Evolutionary conservation across 495 filamentous ascomycete species (phyloP).

Genomic region (Penicillium chermesinum): DNA sequence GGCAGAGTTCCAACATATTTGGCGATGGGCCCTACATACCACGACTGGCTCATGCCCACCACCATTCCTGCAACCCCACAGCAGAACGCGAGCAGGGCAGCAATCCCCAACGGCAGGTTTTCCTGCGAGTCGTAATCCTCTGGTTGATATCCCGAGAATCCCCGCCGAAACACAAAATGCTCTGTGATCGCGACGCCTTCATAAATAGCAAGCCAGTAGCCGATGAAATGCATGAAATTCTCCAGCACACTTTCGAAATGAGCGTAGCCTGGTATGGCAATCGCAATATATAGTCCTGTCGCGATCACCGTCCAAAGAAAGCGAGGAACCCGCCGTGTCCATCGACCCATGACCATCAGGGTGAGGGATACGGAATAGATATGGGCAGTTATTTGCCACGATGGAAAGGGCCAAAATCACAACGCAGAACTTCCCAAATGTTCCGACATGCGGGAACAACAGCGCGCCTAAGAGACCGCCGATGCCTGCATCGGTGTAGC

Average conservation of each 20-base stretch:
- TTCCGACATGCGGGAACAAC: conserved; percentile 40
- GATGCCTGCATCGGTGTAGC: conserved; percentile 41
- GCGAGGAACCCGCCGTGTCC: conserved; percentile 44
- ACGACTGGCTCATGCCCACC: conserved; percentile 51
- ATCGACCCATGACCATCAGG: conserved; percentile 49
- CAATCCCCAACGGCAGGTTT: conserved; percentile 41
- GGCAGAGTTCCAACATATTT: conserved; percentile 14
- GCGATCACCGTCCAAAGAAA: conserved; percentile 47
- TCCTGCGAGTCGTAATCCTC: conserved; percentile 44
- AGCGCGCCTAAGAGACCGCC: conserved; percentile 53
- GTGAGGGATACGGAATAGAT: conserved; percentile 49
- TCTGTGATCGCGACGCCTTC: conserved; percentile 45
- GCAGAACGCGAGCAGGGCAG: conserved; percentile 33
- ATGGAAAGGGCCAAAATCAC: conserved; percentile 49
- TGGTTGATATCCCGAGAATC: conserved; percentile 33
- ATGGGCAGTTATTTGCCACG: conserved; percentile 46
- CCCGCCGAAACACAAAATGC: conserved; percentile 41
- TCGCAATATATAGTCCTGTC: conserved; percentile 47
- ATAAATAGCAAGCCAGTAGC: conserved; percentile 53
- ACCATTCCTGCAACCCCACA: conserved; percentile 40
- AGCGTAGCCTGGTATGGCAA: conserved; percentile 45
- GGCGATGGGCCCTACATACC: conserved; percentile 52
- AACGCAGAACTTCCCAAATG: conserved; percentile 53
- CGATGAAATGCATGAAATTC: conserved; percentile 51
- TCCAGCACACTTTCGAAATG: conserved; percentile 48